These are phyloP conservation scores for Solanum hybrid DNA, from an alignment of 305 asterid species.

Conservation along the genomic window DNA sequence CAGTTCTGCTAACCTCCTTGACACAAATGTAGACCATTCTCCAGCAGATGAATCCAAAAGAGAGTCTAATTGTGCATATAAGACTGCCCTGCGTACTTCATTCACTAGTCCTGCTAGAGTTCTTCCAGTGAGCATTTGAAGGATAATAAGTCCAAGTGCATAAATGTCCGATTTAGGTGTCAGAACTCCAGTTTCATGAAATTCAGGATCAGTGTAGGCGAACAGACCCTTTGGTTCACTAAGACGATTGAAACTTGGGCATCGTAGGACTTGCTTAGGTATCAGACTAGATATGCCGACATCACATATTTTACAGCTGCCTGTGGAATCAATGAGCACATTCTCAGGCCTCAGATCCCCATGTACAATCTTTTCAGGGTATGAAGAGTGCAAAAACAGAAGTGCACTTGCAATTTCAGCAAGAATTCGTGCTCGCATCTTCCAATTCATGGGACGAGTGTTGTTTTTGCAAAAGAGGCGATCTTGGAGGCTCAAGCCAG, in stretches of 20 bases:
- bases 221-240: conserved; percentile 33
- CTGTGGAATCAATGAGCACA: conserved; percentile 45
- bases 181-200: conserved; percentile 37
- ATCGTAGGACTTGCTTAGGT: conserved; percentile 37
- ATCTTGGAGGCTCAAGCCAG: conserved; percentile 61
- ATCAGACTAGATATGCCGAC: conserved; percentile 43
- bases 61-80: conserved; percentile 29
- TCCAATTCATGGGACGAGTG: conserved; percentile 49
- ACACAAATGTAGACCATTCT: conserved; percentile 65
- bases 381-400: conserved; percentile 45
- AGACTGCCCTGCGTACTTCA: conserved; percentile 40
- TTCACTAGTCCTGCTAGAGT: conserved; percentile 29
- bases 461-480: conserved; percentile 29
- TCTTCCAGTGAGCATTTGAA: conserved; percentile 62
- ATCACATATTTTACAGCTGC: conserved; percentile 58
- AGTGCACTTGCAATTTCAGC: conserved; percentile 60
- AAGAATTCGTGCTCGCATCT: conserved; percentile 42
- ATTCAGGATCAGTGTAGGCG: conserved; percentile 66
- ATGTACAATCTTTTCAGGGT: conserved; percentile 36
- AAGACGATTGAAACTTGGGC: conserved; percentile 54
- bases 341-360: conserved; percentile 70
- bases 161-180: conserved; percentile 59
- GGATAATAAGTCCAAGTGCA: conserved; percentile 63
- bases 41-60: conserved; percentile 65
- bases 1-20: conserved; percentile 57